These are phyloP conservation scores for Aegilops speltoides DNA, from an alignment of 176 grass and related monocot genomes.

Conservation along the genomic window DNA sequence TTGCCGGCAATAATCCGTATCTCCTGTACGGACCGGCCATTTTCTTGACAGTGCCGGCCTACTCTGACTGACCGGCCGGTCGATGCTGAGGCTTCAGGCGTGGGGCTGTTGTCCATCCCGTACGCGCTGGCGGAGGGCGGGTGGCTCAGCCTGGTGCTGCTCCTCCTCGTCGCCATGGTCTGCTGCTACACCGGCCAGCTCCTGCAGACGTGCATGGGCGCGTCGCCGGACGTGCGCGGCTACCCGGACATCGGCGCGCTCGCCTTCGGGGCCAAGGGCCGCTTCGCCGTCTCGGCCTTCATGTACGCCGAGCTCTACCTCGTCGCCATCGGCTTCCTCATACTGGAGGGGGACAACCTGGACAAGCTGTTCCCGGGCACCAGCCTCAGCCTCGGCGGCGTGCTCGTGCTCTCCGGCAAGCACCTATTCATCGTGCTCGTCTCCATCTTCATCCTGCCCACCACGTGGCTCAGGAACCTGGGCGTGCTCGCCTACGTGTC, in stretches of 20 bases:
- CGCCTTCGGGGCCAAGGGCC: conserved; percentile 57
- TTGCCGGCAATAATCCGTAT: background rate
- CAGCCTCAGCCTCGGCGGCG: conserved; percentile 30
- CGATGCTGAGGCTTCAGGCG: conserved; percentile 32
- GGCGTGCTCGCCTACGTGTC: conserved; percentile 72
- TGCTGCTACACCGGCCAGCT: conserved; percentile 88
- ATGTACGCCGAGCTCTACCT: conserved; percentile 92
- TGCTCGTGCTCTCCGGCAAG: conserved; percentile 46
- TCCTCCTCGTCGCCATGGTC: conserved; percentile 44
- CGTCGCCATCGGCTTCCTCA: conserved; percentile 78
- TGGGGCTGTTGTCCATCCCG: conserved; percentile 79
- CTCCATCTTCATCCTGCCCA: conserved; percentile 63
- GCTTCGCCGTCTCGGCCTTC: conserved; percentile 55
- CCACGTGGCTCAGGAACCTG: conserved; percentile 69
- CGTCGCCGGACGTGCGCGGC: conserved; percentile 22
- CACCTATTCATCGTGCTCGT: conserved; percentile 65
- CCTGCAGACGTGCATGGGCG: conserved; percentile 70
- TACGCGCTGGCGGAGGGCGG: conserved; percentile 76
- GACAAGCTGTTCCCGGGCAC: conserved; percentile 74
- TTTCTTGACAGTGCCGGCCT: background rate
- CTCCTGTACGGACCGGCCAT: too few species aligned
- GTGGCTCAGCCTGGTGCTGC: conserved; percentile 70
- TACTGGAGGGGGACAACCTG: conserved; percentile 76
- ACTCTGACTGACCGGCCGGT: too few species aligned
- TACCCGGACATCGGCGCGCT: conserved; percentile 75